Conservation (phyloP, 2,329 filamentous ascomycete genomes). For the Trichothecium sympodiale region DNA sequence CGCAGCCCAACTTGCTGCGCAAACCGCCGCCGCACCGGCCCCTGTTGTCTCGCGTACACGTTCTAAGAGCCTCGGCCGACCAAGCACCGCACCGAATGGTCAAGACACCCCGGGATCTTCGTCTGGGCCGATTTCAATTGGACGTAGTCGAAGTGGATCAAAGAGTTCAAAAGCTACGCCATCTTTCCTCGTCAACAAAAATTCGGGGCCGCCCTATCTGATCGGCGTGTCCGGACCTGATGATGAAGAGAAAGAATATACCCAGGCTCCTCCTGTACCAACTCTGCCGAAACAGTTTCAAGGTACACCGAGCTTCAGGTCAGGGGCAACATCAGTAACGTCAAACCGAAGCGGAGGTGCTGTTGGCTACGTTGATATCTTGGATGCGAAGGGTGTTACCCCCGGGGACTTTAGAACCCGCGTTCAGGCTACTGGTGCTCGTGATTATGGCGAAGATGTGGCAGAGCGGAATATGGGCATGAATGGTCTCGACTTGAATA, state of each 20-base stretch:
- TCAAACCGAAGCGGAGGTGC: neutral
- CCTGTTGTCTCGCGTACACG: slow-evolving; percentile 2
- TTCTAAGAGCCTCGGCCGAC: slow-evolving; percentile 4
- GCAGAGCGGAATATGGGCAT: slow-evolving; percentile 46
- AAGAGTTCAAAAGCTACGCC: neutral
- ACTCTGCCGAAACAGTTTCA: slow-evolving; percentile 4
- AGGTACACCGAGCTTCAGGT: slow-evolving; percentile 1
- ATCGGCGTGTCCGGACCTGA: slow-evolving; percentile 3
- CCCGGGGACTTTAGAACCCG: slow-evolving; percentile 36
- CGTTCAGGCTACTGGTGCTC: slow-evolving; percentile 36
- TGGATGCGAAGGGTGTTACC: slow-evolving; percentile 44
- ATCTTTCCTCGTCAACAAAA: neutral
- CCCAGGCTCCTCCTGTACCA: slow-evolving; percentile 5
- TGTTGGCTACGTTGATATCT: slow-evolving; percentile 35
- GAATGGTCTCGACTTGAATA: slow-evolving; percentile 21
- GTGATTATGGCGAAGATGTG: slow-evolving; percentile 53
- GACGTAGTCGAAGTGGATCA: neutral
- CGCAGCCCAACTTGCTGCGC: slow-evolving; percentile 1
- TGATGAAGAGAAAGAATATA: neutral
- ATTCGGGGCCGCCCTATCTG: slow-evolving; percentile 4
- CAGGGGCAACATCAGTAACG: neutral
- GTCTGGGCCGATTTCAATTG: too few relatives aligned
- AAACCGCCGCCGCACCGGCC: slow-evolving; percentile 2
- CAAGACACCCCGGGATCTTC: neutral
- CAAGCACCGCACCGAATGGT: slow-evolving; percentile 5